phyloP scores from a whole-genome alignment of 2,329 filamentous ascomycete genomes.

The Colletotrichum cordylinicola region DNA sequence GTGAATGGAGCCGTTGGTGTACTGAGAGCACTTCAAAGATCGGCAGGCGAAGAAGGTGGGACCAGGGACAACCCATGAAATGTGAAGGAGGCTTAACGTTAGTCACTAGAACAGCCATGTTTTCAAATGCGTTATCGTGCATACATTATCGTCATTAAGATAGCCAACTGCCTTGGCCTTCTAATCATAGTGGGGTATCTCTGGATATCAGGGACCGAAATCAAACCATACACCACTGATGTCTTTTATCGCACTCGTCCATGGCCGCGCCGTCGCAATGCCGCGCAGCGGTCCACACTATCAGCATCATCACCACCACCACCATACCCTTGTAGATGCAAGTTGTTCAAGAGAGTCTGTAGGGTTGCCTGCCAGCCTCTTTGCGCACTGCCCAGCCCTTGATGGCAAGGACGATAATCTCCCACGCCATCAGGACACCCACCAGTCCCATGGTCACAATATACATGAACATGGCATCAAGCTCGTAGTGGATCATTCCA shows the following conservation, averaged over 20 bases:
- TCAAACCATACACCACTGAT: background rate
- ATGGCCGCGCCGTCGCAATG: background rate
- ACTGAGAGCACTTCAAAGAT: background rate
- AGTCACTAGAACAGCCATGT: background rate
- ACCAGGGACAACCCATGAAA: background rate
- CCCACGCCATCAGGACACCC: constrained; percentile 85
- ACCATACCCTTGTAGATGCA: background rate
- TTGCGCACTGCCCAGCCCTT: constrained; percentile 81
- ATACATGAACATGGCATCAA: constrained; percentile 94
- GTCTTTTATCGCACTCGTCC: background rate
- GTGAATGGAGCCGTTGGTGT: background rate
- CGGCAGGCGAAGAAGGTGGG: background rate
- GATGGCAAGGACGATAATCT: constrained; percentile 76
- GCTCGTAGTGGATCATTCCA: constrained; percentile 76
- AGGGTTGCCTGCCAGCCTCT: constrained; percentile 34
- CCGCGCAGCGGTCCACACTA: background rate
- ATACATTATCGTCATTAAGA: background rate
- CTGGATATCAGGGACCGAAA: background rate
- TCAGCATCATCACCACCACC: background rate
- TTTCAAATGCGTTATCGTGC: background rate
- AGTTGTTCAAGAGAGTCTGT: background rate
- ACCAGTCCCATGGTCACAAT: constrained; percentile 86
- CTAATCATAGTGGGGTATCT: constrained; percentile 12
- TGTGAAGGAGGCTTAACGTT: background rate
- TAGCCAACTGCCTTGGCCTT: background rate